Percentiles rank a stretch among this genome's conserved stretches.
Conservation (phyloP, 2,329 filamentous ascomycete genomes). For the Aspergillus aculeatinus region DNA sequence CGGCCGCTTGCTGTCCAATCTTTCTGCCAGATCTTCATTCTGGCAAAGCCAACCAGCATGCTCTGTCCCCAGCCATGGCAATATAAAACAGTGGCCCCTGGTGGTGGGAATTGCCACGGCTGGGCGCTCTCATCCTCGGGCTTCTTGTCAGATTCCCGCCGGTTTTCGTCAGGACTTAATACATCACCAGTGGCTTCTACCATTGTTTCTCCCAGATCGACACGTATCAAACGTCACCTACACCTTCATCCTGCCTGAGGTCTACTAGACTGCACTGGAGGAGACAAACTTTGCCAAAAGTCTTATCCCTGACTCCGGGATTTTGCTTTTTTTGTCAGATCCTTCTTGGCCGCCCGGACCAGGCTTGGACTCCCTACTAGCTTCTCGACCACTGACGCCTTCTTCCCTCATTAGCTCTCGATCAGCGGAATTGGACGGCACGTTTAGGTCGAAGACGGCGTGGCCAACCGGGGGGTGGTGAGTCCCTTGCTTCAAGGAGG, state of each 20-base stretch:
- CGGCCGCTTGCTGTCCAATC: constrained; percentile 3
- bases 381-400: constrained; percentile 8
- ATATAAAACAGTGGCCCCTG: constrained; percentile 2
- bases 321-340: neutral
- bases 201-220: neutral
- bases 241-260: neutral
- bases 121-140: neutral
- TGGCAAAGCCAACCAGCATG: neutral
- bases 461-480: constrained; percentile 6
- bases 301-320: neutral
- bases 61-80: neutral
- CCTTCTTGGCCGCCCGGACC: constrained; percentile 2
- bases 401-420: constrained; percentile 1
- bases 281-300: neutral
- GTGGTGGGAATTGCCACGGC: constrained; percentile 4
- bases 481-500: constrained; percentile 15
- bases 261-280: neutral
- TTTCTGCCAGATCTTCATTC: constrained; percentile 12
- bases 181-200: neutral
- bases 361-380: constrained; percentile 7
- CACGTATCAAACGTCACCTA: neutral
- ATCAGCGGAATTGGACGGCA: constrained; percentile 10
- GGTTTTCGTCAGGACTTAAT: neutral
- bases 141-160: neutral
- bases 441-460: constrained; percentile 7